phyloP scores from a whole-genome alignment of 805 yeast genomes.

The Yarrowia porcina region DNA sequence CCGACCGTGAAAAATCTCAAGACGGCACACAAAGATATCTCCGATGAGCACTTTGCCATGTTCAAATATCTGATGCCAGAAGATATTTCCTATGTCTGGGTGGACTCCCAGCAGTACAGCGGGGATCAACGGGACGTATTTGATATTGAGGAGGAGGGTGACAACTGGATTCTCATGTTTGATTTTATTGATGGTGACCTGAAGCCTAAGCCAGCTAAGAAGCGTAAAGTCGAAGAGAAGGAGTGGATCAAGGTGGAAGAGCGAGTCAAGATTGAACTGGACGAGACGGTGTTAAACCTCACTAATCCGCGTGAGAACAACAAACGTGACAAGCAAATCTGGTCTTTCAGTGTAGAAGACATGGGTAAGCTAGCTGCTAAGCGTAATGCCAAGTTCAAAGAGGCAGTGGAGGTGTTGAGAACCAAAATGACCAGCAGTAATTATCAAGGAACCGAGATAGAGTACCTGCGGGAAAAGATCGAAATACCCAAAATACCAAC shows the following conservation, averaged over 20 bases:
- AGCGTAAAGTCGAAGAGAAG: background rate
- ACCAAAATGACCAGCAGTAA: slow-evolving; percentile 57
- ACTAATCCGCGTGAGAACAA: slow-evolving; percentile 6
- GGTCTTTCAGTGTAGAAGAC: background rate
- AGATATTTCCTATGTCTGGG: slow-evolving; percentile 68
- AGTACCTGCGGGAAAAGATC: slow-evolving; percentile 29
- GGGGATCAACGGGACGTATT: slow-evolving; percentile 46
- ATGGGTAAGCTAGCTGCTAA: background rate
- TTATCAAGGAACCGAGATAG: slow-evolving; percentile 49
- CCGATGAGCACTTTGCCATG: slow-evolving; percentile 57
- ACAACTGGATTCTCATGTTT: slow-evolving; percentile 60
- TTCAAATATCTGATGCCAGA: slow-evolving; percentile 61
- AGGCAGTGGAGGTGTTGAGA: slow-evolving; percentile 45
- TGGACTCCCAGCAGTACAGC: slow-evolving; percentile 45
- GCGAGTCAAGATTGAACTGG: background rate
- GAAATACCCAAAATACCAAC: slow-evolving; percentile 36
- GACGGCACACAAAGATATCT: background rate
- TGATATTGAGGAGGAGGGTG: slow-evolving; percentile 44
- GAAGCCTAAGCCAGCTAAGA: background rate
- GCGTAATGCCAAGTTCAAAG: slow-evolving; percentile 5
- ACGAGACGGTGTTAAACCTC: slow-evolving; percentile 1
- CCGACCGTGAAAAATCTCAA: slow-evolving; percentile 5
- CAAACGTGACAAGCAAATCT: background rate
- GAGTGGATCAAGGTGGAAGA: background rate
- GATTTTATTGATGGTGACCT: slow-evolving; percentile 64